Base-by-base conservation (phyloP, 139 green algal genomes). In the Micractinium sp. region DNA sequence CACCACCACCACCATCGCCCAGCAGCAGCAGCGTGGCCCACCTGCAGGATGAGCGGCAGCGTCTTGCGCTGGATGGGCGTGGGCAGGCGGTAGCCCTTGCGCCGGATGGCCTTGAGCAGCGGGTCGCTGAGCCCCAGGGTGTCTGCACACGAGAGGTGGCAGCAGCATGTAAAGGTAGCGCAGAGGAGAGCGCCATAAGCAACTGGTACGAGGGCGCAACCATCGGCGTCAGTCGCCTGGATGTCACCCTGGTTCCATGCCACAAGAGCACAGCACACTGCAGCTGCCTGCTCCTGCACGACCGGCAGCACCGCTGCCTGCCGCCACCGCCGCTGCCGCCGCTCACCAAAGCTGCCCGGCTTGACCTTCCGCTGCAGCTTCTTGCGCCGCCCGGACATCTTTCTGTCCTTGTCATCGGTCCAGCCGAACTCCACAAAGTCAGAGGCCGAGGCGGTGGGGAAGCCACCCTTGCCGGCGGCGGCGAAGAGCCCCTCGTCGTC, bases 11-110 rank as follows among this genome's bases (percentile, higher is more conserved):
- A 75, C 5, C 67, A 75, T 29, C 67, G 27, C n/a, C 27, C 67
- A 47, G 80, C 47, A 15, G 18, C 18, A 61, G 39, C 3, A 69
- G 4, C 20, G 12, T 12, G 3, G 9, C 82, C 36, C 38, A 92
- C 94, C 53, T 93, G 90, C 84, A 98, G 86, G 76, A 98, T 96
- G 36, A 97, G 89, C 0, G 98, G 98, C 81, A 99, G 94, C 2
- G 97, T 92, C 29, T 94, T 94, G 31, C 98, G 93, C 94, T 99
- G 97, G 86, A 99, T 99, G 80, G 97, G 97, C 16, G 97, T 99
- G n/a, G 97, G 97, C 87, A 99, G 93, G 2, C 95, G 94, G 94
- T 96, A 99, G 41, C 97, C 97, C 91, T 98, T 98, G 61, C 96
- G 93, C 89, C 96, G 96, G 88, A 99, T 96, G 74, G 93, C 96